phyloP scores from a whole-genome alignment of 257 asterid species.

The Nicotiana noctiflora region DNA sequence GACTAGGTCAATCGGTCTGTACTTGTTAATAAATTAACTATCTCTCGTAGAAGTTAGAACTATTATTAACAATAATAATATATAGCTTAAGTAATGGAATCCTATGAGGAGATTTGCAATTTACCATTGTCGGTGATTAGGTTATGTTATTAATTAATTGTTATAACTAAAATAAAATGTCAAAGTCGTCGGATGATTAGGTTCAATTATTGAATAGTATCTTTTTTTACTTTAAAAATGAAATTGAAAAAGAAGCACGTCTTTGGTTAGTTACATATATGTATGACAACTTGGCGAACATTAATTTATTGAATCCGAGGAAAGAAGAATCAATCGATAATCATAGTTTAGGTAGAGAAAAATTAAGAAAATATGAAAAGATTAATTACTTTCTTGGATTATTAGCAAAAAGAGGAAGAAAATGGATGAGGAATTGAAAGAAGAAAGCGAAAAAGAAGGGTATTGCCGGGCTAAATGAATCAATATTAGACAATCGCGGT shows the following conservation, averaged over 20 bases:
- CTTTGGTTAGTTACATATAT: no score
- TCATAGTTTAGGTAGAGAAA: background rate
- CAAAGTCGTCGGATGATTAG: background rate
- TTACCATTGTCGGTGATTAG: conserved; percentile 1
- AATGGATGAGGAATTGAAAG: background rate
- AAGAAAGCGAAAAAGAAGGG: background rate
- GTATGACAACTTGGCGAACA: background rate
- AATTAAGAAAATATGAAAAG: background rate
- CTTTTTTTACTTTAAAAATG: background rate
- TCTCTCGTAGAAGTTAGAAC: no score
- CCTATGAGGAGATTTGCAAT: background rate
- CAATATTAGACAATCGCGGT: background rate
- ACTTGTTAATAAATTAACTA: background rate
- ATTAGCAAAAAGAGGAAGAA: background rate
- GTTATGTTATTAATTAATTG: background rate
- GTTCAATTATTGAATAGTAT: background rate
- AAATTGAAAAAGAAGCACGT: no score
- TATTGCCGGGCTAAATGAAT: background rate
- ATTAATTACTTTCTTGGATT: background rate
- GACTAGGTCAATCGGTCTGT: background rate
- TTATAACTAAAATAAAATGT: background rate
- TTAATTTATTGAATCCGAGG: background rate
- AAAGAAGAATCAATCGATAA: background rate
- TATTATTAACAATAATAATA: no score
- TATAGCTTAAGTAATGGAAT: background rate